Evolutionary conservation across 2,329 filamentous ascomycete genomes (phyloP).

Genomic region (Alternaria triticina): DNA sequence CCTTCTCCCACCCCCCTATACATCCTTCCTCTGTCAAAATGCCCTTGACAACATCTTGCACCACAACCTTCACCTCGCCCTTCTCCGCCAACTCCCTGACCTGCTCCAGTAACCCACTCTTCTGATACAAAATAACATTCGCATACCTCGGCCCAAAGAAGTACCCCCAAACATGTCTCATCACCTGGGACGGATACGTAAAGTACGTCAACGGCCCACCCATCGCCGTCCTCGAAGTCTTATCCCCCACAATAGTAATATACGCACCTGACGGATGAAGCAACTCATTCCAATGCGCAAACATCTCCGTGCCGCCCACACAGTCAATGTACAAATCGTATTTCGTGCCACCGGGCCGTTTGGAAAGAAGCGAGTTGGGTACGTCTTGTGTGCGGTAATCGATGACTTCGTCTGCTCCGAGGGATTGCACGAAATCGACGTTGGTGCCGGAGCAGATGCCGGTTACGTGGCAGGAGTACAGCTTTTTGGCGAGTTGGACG

Average conservation of each 20-base stretch:
- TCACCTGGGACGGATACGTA: constrained; percentile 34
- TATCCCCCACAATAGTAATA: constrained; percentile 50
- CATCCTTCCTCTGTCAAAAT: constrained; percentile 27
- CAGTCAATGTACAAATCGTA: constrained; percentile 59
- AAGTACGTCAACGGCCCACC: constrained; percentile 45
- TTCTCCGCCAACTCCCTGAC: constrained; percentile 30
- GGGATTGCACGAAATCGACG: constrained; percentile 51
- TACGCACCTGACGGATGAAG: constrained; percentile 49
- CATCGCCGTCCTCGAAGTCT: constrained; percentile 48
- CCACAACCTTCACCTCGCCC: constrained; percentile 26
- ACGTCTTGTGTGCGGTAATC: constrained; percentile 44
- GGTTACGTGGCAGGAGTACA: constrained; percentile 51
- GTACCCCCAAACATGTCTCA: constrained; percentile 30
- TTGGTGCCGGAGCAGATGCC: constrained; percentile 59
- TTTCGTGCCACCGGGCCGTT: constrained; percentile 40
- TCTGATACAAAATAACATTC: constrained; percentile 31
- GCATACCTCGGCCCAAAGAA: constrained; percentile 39
- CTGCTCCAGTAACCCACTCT: constrained; percentile 33
- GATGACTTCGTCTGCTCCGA: constrained; percentile 59
- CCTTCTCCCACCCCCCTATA: constrained; percentile 30
- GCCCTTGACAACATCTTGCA: constrained; percentile 38
- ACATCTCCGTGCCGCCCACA: constrained; percentile 58
- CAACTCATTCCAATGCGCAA: constrained; percentile 36
- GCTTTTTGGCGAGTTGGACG: constrained; percentile 49
- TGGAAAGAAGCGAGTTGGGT: constrained; percentile 39